phyloP scores from a whole-genome alignment of 345 rosid genomes.

The Populus nigra region DNA sequence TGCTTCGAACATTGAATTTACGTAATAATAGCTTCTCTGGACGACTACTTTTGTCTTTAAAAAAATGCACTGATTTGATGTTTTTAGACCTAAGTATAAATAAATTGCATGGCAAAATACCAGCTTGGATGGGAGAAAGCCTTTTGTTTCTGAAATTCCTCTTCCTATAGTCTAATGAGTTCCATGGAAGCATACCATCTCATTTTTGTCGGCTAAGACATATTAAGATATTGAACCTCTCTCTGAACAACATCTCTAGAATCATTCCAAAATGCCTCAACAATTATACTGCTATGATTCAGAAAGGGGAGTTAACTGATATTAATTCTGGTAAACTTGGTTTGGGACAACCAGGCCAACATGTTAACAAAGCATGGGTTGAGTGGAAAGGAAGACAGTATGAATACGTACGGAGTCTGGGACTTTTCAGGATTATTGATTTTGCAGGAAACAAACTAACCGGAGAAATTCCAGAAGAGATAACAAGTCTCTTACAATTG shows the following conservation, averaged over 20 bases:
- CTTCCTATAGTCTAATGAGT: background rate
- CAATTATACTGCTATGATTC: constrained; percentile 16
- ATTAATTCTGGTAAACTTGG: too few species aligned
- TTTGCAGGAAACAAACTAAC: background rate
- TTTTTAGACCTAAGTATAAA: constrained; percentile 5
- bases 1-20: constrained; percentile 13
- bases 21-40: constrained; percentile 5
- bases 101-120: background rate
- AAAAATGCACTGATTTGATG: background rate
- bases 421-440: background rate
- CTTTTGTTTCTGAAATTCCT: background rate
- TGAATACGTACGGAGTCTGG: background rate
- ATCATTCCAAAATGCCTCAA: constrained; percentile 17
- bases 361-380: background rate
- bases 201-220: constrained; percentile 7
- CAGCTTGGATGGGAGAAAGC: background rate
- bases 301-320: background rate
- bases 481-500: background rate
- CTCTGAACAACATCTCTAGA: constrained; percentile 16
- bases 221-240: constrained; percentile 21
- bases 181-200: constrained; percentile 15
- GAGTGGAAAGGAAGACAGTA: constrained; percentile 9
- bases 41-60: background rate
- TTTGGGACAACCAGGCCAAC: too few species aligned
- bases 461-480: constrained; percentile 6